Conservation (phyloP, 768 basidiomycete species). For the Suillus occidentalis region DNA sequence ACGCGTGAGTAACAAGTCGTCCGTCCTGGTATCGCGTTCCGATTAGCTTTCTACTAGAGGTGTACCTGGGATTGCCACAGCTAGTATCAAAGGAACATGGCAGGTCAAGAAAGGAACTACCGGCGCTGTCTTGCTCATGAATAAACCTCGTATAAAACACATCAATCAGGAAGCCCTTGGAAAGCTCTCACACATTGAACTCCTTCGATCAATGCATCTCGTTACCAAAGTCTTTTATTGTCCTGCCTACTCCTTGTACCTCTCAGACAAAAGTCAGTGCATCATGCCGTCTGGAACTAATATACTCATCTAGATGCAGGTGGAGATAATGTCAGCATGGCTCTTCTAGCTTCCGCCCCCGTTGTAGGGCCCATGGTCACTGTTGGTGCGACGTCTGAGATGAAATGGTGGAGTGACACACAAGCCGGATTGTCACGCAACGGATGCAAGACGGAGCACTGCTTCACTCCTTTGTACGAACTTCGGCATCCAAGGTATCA, state of each 20-base stretch:
- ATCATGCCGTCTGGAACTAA: background rate
- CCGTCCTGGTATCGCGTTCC: background rate
- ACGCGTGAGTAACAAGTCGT: background rate
- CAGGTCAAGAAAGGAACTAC: background rate
- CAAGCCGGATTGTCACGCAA: background rate
- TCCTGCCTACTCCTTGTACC: background rate
- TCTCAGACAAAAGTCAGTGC: conserved; percentile 3
- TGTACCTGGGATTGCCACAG: background rate
- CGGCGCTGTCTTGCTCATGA: conserved; percentile 1
- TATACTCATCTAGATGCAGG: background rate
- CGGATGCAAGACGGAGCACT: background rate
- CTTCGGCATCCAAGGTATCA: background rate
- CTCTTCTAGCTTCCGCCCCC: background rate
- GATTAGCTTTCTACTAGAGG: background rate
- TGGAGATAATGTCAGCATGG: background rate
- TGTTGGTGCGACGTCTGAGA: background rate
- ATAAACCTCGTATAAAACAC: background rate
- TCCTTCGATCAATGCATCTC: background rate
- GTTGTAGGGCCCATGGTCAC: background rate
- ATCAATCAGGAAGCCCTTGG: background rate
- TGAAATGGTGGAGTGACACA: background rate
- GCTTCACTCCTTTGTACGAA: conserved; percentile 2
- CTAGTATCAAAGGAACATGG: conserved; percentile 4
- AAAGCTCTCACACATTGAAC: background rate
- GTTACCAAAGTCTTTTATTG: conserved; percentile 2